Evolutionary conservation across 768 basidiomycete species (phyloP).

Genomic region (Termitomyces titanicus): DNA sequence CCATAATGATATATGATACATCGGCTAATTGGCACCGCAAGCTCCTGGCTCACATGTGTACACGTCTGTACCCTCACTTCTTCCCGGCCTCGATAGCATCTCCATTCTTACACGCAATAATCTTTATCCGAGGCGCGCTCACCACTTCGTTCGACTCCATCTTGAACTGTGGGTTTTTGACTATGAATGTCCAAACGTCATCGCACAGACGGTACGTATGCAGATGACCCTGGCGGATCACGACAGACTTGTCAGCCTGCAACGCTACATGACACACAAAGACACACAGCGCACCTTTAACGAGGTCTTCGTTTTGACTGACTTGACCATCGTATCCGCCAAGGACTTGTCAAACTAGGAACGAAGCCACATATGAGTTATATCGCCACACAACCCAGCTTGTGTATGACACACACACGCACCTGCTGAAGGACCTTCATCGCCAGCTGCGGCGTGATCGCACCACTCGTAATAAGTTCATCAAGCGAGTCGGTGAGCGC

Average conservation of each 20-base stretch:
- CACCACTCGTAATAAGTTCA: constrained; percentile 94
- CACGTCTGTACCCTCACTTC: constrained; percentile 42
- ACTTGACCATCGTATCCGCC: constrained; percentile 88
- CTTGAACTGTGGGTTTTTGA: constrained; percentile 90
- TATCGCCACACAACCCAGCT: too few species aligned
- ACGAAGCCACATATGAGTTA: not conserved
- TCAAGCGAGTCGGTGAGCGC: constrained; percentile 97
- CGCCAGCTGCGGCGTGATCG: constrained; percentile 97
- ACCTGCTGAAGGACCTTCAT: constrained; percentile 99
- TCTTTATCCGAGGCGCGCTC: constrained; percentile 80
- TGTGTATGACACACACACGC: constrained; percentile 13
- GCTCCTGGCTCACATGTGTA: constrained; percentile 8
- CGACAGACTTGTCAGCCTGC: not conserved
- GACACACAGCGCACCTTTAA: constrained; percentile 59
- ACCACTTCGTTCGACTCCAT: constrained; percentile 90
- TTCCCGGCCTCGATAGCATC: constrained; percentile 82
- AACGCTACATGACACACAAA: not conserved
- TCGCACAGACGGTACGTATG: constrained; percentile 91
- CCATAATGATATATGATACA: constrained; percentile 9
- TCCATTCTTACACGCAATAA: constrained; percentile 97
- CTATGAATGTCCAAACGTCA: constrained; percentile 99
- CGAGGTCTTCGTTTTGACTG: constrained; percentile 92
- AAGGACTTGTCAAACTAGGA: constrained; percentile 92
- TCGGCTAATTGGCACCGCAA: constrained; percentile 1
- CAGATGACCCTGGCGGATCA: constrained; percentile 66